Base-by-base conservation (phyloP, 805 yeast genomes). In the Metschnikowia orientalis region DNA sequence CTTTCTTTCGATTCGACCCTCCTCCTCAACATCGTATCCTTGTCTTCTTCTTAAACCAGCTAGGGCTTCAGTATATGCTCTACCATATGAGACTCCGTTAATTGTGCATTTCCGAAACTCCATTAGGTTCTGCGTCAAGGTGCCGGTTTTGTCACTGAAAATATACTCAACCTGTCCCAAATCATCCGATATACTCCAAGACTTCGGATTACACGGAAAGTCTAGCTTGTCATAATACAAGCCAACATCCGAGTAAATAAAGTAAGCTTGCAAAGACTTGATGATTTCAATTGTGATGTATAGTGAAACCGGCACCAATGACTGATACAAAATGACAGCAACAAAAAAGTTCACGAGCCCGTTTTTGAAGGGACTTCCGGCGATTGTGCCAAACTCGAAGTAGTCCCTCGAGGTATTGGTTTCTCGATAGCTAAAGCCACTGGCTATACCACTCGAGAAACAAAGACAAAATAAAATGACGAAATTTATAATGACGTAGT, bases 151-250 rank as follows among this genome's bases (percentile, higher is more conserved):
- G 61, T 83, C 94, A 53, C 87, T 78, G 56, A 83, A 83, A 25
- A 83, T 72, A 52, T 81, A 83, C 55, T 83, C 92, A 39, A 83
- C 79, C 54, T 83, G 94, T 12, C 94, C 94, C 42, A 83, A 67
- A 55, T 83, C 94, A 57, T 83, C 94, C 5, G 88, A 79, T 27
- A 83, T 79, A 41, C 78, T 78, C 94, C 94, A 83, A 1, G 89
- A 73, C 47, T 82, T 81, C 2, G 94, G 90, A 1, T 78, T 71
- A 54, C 90, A 81, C 0, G 90, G 88, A 50, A 75, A 80, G 56
- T 84, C 88, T 28, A 81, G 59, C 35, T 57, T 69, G 32, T 70
- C 78, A 47, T 82, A 79, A 51, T 83, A 84, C 81, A 83, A 77
- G 38, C 73, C 67, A 17, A 69, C 60, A 54, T 83, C 94, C 2